Evolutionary conservation across 2,329 filamentous ascomycete genomes (phyloP), one percentile per base, ranked within the genome.

Genomic region (Teratosphaeria epicoccoides): DNA sequence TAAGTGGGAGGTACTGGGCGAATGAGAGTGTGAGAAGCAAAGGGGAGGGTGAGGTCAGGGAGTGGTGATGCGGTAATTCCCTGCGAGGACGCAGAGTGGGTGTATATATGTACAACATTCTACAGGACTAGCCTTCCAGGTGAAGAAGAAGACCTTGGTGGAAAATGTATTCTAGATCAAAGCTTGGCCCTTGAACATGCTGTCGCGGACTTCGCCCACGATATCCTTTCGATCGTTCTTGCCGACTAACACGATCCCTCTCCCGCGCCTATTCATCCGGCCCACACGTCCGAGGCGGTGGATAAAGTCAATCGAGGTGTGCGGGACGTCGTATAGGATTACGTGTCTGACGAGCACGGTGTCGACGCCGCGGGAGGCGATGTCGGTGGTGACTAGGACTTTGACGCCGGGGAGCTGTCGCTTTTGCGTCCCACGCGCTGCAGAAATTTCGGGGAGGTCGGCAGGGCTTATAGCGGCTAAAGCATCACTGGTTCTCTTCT

Each of bases 251-350:
- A 97, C 90, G 57, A 97, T 83, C 20, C 89, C 93, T 51, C 90
- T 79, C 14, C 93, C 93, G 66, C 93, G 80, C 55, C 89, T 80
- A 2, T 89, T 89, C 88, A 97, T 97, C 28, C 93, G 81, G 0
- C 93, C 93, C 1, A 93, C 88, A 52, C 93, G 80, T 14, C 93
- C 93, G 4, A 97, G 80, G 14, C 94, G 85, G 70, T 98, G 94
- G 63, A 98, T 96, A 63, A 98, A 98, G 69, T 98, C 94, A 54
- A 98, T 94, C 0, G 89, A 95, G 0, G 88, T 95, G 66, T 97
- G 91, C 4, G 93, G 93, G n/a, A 98, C 91, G 66, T 98, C 89
- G 68, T 95, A 97, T 24, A 98, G 73, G 50, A 98, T 84, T 49
- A 98, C 93, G 59, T 95, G 88, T 52, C 87, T 80, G 17, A 97